Evolutionary conservation across 306 rosid species (phyloP), one percentile per base, ranked within the genome.

Genomic region (Citrullus colocynthis): DNA sequence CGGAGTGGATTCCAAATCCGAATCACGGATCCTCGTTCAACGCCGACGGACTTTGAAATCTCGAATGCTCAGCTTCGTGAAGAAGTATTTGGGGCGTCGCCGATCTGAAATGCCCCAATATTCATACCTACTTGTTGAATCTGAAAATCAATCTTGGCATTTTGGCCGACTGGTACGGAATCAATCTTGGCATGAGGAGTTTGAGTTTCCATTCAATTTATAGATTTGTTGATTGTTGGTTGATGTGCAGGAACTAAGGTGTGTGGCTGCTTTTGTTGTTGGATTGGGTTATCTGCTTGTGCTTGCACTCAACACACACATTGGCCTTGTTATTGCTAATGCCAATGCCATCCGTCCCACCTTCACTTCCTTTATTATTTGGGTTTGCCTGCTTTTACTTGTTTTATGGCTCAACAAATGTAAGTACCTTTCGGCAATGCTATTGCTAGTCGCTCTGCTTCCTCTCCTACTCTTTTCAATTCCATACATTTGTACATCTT

Each of bases 1-100:
- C 78, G 61, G 6, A 63, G 28, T 85, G 72, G 63, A 36, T 21
- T 85, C 96, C 16, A 78, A 86, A 67, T 82, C 86, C 39, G 24
- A 49, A 12, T 17, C 75, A 57, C 20, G 80, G 44, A n/a, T 37
- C 49, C 63, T 78, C 6, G 6, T 16, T 9, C 76, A 42, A 5
- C 79, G 79, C 1, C 65, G 39, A 61, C 6, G 39, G 51, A 80
- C 78, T 51, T 17, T 85, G 39, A 77, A 41, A 12, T 56, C 85
- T 78, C 81, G 63, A 81, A 17, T 89, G 80, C 69, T 75, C 20
- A 65, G 76, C 57, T 13, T 82, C 79, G 1, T 84, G 32, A 81
- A 56, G 66, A 90, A 84, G 58, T 5, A 85, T 78, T 75, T 60
- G 3, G 30, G 64, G 15, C 76, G 18, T 12, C 11, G 52, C 9